Conservation (phyloP, 2,329 filamentous ascomycete species). For the Basipetospora chlamydospora region DNA sequence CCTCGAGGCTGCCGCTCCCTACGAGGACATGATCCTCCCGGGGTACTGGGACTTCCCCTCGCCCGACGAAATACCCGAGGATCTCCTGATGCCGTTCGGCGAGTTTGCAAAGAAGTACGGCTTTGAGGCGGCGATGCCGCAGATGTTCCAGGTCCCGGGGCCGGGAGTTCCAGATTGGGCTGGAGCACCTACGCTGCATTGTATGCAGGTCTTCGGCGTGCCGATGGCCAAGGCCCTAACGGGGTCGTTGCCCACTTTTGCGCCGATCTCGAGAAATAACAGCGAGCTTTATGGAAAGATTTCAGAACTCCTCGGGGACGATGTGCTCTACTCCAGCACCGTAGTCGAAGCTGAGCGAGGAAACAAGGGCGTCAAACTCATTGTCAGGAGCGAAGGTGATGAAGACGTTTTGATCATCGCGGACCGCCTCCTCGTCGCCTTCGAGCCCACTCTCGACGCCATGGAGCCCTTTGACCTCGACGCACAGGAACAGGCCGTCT, state of each 20-base stretch:
- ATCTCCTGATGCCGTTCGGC: slow-evolving; percentile 28
- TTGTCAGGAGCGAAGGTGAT: slow-evolving; percentile 4
- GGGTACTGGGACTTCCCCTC: slow-evolving; percentile 26
- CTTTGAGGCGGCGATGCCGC: slow-evolving; percentile 25
- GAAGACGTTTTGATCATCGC: slow-evolving; percentile 11
- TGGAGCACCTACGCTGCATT: slow-evolving; percentile 26
- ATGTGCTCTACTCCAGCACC: slow-evolving; percentile 21
- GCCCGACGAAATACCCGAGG: slow-evolving; percentile 15
- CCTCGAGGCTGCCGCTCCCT: slow-evolving; percentile 15
- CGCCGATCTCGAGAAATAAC: slow-evolving; percentile 20
- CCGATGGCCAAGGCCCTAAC: slow-evolving; percentile 20
- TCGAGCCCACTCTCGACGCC: slow-evolving; percentile 11
- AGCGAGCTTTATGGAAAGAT: slow-evolving; percentile 25
- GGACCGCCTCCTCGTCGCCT: slow-evolving; percentile 12
- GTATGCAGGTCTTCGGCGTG: slow-evolving; percentile 25
- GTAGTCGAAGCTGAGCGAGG: slow-evolving; percentile 18
- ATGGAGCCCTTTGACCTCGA: slow-evolving; percentile 10
- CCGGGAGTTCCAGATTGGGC: slow-evolving; percentile 30
- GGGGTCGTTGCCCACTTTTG: slow-evolving; percentile 15
- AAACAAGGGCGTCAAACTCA: slow-evolving; percentile 8
- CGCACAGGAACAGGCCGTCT: slow-evolving; percentile 9
- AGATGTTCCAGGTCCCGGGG: slow-evolving; percentile 23
- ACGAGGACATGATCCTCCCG: slow-evolving; percentile 18
- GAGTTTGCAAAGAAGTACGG: slow-evolving; percentile 32
- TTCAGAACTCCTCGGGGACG: slow-evolving; percentile 17